Conservation (phyloP, 768 basidiomycete species). For the Leccinum fibrillosum region DNA sequence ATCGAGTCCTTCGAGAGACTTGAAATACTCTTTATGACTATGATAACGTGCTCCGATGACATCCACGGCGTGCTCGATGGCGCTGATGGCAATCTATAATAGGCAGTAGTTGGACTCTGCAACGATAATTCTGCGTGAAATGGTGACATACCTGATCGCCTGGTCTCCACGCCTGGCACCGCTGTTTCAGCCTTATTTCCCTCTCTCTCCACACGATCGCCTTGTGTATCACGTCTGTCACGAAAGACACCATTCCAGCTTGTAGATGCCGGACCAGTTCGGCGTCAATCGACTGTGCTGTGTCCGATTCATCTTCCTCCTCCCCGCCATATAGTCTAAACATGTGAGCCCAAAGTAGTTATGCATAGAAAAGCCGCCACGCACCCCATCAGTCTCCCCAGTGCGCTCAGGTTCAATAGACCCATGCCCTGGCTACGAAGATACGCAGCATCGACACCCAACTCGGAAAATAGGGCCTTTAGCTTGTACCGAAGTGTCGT, state of each 20-base stretch:
- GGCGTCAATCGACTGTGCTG: conserved; percentile 42
- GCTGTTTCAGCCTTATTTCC: conserved; percentile 53
- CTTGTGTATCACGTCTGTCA: conserved; percentile 47
- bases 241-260: conserved; percentile 47
- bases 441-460: conserved; percentile 44
- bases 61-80: conserved; percentile 48
- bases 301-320: conserved; percentile 21
- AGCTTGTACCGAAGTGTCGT: conserved; percentile 45
- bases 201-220: conserved; percentile 56
- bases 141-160: conserved; percentile 39
- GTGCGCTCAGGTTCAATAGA: conserved; percentile 35
- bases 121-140: background rate
- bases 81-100: conserved; percentile 40
- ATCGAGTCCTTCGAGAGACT: conserved; percentile 26
- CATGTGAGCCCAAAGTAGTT: background rate
- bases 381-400: conserved; percentile 42
- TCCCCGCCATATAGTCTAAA: conserved; percentile 26
- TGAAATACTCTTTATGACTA: conserved; percentile 42
- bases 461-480: conserved; percentile 37
- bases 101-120: background rate
- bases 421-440: conserved; percentile 43
- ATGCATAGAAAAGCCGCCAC: conserved; percentile 25
- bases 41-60: conserved; percentile 40
- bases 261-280: conserved; percentile 46
- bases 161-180: conserved; percentile 57